A percentile compares a stretch with the other conserved stretches of the same genome.
phyloP scores from a whole-genome alignment of 495 filamentous ascomycete species.

The Amniculicola lignicola region DNA sequence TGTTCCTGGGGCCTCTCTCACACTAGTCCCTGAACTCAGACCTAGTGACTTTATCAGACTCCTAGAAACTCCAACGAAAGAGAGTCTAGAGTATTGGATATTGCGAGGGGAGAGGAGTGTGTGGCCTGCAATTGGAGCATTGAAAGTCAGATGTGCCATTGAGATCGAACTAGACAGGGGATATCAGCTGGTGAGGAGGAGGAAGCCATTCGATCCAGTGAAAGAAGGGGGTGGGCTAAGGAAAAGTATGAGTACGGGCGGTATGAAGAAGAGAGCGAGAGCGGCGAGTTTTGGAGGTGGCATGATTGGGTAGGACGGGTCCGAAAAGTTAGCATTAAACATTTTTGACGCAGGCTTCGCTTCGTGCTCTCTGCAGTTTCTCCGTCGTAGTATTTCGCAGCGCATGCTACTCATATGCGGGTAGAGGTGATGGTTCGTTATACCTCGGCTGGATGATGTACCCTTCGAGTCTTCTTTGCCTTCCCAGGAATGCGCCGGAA shows the following conservation, averaged over 20 bases:
- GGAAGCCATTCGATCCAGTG: slow-evolving; percentile 47
- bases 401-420: too few species aligned
- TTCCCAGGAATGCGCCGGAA: too few species aligned
- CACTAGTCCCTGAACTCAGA: slow-evolving; percentile 76
- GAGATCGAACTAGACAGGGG: slow-evolving; percentile 82
- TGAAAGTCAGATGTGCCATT: slow-evolving; percentile 79
- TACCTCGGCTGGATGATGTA: too few species aligned
- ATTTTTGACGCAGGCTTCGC: too few species aligned
- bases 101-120: slow-evolving; percentile 78
- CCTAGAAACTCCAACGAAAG: slow-evolving; percentile 73
- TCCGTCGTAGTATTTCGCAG: too few species aligned
- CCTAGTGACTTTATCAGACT: slow-evolving; percentile 68
- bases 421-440: too few species aligned
- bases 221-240: slow-evolving; percentile 10
- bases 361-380: too few species aligned
- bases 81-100: slow-evolving; percentile 81
- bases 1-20: slow-evolving; percentile 75
- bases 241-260: slow-evolving; percentile 25
- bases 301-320: slow-evolving; percentile 1
- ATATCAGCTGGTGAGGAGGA: slow-evolving; percentile 72
- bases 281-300: slow-evolving; percentile 34
- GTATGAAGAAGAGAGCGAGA: slow-evolving; percentile 26
- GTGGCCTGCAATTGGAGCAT: slow-evolving; percentile 84
- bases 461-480: too few species aligned
- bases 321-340: too few species aligned